phyloP scores from a whole-genome alignment of 495 filamentous ascomycete species.

The Annulohypoxylon maeteangense region DNA sequence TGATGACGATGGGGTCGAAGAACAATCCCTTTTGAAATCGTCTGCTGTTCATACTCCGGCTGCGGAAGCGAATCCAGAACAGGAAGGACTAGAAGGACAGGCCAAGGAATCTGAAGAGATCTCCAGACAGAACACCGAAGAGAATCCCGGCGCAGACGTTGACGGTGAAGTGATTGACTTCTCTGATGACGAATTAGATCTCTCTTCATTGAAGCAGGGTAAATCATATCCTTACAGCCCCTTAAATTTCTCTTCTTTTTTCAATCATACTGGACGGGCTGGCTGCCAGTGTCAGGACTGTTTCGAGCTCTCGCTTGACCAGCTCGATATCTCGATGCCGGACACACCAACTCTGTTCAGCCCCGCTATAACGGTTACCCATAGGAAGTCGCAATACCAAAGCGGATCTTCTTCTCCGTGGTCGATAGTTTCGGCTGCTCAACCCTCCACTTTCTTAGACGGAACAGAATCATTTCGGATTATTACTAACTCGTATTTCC shows the following conservation, averaged over 20 bases:
- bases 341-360: too few species aligned
- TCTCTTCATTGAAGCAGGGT: constrained; percentile 42
- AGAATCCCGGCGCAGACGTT: constrained; percentile 34
- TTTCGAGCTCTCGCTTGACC: constrained; percentile 34
- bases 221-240: constrained; percentile 21
- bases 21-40: constrained; percentile 32
- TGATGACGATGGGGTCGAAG: constrained; percentile 38
- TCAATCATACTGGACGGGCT: constrained; percentile 1
- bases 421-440: not conserved
- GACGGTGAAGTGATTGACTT: constrained; percentile 44
- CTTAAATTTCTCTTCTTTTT: not conserved
- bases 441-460: not conserved
- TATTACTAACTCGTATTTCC: constrained; percentile 22
- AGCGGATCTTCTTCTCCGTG: not conserved
- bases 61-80: not conserved
- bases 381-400: not conserved
- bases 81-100: not conserved
- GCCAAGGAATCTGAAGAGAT: constrained; percentile 42
- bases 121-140: constrained; percentile 41
- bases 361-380: not conserved
- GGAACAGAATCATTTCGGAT: not conserved
- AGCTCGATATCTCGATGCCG: constrained; percentile 1
- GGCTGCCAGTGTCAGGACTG: constrained; percentile 41
- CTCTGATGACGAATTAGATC: constrained; percentile 47
- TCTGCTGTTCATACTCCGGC: constrained; percentile 17